Evolutionary conservation across 495 filamentous ascomycete species (phyloP), one percentile per base, ranked within the genome.

Genomic region (Hypoxylon intermedium): DNA sequence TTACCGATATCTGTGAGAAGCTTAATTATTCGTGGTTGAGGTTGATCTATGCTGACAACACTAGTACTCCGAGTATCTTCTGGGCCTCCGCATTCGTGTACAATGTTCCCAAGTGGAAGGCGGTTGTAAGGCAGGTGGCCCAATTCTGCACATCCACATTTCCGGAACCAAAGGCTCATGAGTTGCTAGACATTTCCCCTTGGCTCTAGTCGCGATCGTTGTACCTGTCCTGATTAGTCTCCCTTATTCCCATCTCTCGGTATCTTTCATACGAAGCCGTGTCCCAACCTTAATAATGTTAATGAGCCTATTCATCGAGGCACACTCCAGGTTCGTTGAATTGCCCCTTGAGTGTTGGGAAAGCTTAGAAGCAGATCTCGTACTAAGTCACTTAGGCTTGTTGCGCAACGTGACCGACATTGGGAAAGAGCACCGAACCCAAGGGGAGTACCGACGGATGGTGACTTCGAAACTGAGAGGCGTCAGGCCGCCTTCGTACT

Each of bases 1-100:
- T 37, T 73, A 72, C 47, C 49, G 58, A 33, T 58, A 56, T 24
- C 42, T 74, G 74, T 76, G 64, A 72, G 73, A 36, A 37, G 7
- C 33, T 16, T 19, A 20, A 13, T 34, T 44, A 4, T 36, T 30
- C 41, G 30, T 16, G 3, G 9, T 15, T 34, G n/a, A 50, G 69
- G 23, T 26, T 34, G 16, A 52, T 28, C 41, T 2, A 11, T 70
- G 66, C 24, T 66, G 13, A 67, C 20, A 38, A 18, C 34, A 34
- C 53, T n/a, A 51, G 63, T 9, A 38, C 34, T 18, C 54, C 26
- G 3, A 52, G 19, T 19, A 44, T 61, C 2, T 71, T 60, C 20
- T 36, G 15, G 15, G 16, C 47, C 26, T 55, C 55, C 19, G 30
- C 46, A 16, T 20, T 52, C n/a, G 16, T 42, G 9, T 15, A 60